A percentile compares a stretch with the other conserved stretches of the same genome.
These are phyloP conservation scores for Penstemon eatonii DNA, from an alignment of 257 asterid species.

Conservation along the genomic window DNA sequence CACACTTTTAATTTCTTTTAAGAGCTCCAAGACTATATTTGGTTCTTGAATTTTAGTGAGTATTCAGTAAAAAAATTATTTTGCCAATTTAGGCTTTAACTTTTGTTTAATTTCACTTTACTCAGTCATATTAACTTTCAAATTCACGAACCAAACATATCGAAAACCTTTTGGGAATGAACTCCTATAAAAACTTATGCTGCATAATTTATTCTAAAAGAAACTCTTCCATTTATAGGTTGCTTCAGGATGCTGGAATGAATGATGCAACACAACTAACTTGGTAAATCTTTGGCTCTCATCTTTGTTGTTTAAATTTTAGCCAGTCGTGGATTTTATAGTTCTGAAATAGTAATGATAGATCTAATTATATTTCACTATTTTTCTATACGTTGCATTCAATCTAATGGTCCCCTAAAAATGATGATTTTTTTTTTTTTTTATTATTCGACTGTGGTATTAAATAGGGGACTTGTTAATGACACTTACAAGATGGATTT, in stretches of 20 bases:
- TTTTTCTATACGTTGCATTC: slow-evolving; percentile 3
- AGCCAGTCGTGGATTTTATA: not conserved
- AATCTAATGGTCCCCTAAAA: not conserved
- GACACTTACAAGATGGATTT: slow-evolving; percentile 97
- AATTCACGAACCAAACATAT: too few species aligned
- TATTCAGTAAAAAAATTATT: too few species aligned
- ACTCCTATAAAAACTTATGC: too few species aligned
- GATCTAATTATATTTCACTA: not conserved
- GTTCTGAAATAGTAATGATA: not conserved
- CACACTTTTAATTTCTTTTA: not conserved
- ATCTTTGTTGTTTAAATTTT: not conserved
- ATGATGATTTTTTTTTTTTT: not conserved
- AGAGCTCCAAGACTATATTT: not conserved
- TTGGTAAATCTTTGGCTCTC: slow-evolving; percentile 51
- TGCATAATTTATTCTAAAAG: slow-evolving; percentile 12
- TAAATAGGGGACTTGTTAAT: slow-evolving; percentile 81
- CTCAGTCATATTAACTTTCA: too few species aligned
- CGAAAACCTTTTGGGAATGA: too few species aligned
- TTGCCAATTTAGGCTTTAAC: too few species aligned
- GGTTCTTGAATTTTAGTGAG: too few species aligned
- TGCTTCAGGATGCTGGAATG: slow-evolving; percentile 95
- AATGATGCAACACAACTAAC: slow-evolving; percentile 75
- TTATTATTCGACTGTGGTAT: slow-evolving; percentile 20
- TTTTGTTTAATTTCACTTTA: too few species aligned
- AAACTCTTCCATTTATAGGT: slow-evolving; percentile 42